These are phyloP conservation scores for Sclerotinia subarctica DNA, from an alignment of 2,329 filamentous ascomycete genomes.

Conservation along the genomic window DNA sequence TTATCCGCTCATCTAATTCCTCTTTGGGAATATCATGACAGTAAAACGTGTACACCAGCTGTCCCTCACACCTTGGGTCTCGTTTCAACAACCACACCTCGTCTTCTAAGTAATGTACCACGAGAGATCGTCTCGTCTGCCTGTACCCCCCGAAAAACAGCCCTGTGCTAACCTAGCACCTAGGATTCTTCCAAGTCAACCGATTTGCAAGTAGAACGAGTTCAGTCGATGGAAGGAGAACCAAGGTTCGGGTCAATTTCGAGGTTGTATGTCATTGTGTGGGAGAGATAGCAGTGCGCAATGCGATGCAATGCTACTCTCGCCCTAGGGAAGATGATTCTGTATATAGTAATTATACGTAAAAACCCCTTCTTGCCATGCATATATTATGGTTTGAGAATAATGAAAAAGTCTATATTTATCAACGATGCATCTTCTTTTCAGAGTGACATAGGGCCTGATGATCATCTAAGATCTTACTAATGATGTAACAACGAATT, in stretches of 20 bases:
- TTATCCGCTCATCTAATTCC: constrained; percentile 10
- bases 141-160: background rate
- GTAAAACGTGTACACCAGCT: background rate
- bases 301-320: background rate
- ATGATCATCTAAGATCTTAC: background rate
- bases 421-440: constrained; percentile 8
- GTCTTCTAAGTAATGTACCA: background rate
- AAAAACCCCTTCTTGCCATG: constrained; percentile 12
- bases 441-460: constrained; percentile 4
- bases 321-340: background rate
- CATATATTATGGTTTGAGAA: constrained; percentile 14
- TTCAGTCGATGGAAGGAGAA: background rate
- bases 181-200: background rate
- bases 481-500: constrained; percentile 10
- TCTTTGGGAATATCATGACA: background rate
- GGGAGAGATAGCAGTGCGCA: background rate
- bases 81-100: constrained; percentile 11
- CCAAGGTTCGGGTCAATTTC: background rate
- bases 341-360: constrained; percentile 12
- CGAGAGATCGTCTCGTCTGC: background rate
- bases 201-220: background rate
- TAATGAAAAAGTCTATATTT: constrained; percentile 21
- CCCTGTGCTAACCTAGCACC: background rate
- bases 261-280: constrained; percentile 1
- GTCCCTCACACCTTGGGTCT: background rate